Conservation (phyloP, 2,329 filamentous ascomycete species). For the Tympanopsis confertula region DNA sequence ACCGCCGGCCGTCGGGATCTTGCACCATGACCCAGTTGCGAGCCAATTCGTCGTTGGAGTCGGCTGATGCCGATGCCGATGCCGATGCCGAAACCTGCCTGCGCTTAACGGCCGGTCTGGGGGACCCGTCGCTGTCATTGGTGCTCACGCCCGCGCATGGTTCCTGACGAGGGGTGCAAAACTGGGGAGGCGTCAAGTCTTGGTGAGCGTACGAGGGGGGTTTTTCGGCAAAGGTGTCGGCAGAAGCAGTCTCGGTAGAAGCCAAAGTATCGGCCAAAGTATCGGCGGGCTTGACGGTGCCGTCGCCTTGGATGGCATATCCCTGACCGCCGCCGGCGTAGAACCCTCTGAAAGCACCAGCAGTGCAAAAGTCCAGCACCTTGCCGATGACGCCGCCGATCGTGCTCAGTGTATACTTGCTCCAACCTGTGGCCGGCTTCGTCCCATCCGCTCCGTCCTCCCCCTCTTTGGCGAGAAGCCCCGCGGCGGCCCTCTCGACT, state of each 20-base stretch:
- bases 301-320: constrained; percentile 41
- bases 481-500: constrained; percentile 4
- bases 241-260: no score
- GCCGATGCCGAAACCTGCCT: constrained; percentile 38
- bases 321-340: constrained; percentile 71
- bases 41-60: constrained; percentile 39
- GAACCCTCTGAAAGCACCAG: constrained; percentile 68
- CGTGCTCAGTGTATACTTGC: constrained; percentile 44
- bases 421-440: constrained; percentile 33
- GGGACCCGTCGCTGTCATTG: constrained; percentile 12
- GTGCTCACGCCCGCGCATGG: no score
- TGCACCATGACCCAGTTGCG: constrained; percentile 64
- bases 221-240: no score
- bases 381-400: constrained; percentile 62
- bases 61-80: constrained; percentile 28
- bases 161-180: no score
- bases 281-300: constrained; percentile 9
- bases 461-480: constrained; percentile 10
- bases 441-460: not conserved
- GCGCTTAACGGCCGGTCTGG: constrained; percentile 35
- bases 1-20: constrained; percentile 14
- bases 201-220: not conserved
- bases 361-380: constrained; percentile 74
- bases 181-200: no score
- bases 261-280: not conserved